Percentiles rank a stretch among this genome's conserved stretches.
phyloP scores from a whole-genome alignment of 1,284 basidiomycete species.

The Sporisorium reilianum region DNA sequence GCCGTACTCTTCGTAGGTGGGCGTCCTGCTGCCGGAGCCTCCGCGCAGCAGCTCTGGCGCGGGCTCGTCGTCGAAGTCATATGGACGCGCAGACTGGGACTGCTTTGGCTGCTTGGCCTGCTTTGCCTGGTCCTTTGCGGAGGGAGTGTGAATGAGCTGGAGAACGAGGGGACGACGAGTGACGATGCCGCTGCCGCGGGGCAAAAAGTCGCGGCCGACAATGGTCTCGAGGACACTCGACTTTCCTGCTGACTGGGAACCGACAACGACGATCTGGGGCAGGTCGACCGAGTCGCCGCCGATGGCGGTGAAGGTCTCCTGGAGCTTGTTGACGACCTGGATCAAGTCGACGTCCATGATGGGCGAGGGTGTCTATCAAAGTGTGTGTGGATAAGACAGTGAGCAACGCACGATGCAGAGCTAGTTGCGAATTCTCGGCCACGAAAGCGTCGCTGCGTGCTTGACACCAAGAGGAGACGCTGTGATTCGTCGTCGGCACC shows the following conservation, averaged over 20 bases:
- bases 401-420: background rate
- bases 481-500: background rate
- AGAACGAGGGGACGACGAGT: slow-evolving; percentile 93
- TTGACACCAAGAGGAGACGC: background rate
- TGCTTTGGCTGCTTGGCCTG: slow-evolving; percentile 27
- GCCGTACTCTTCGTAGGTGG: slow-evolving; percentile 80
- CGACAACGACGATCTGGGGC: slow-evolving; percentile 71
- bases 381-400: background rate
- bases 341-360: slow-evolving; percentile 79
- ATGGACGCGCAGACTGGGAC: slow-evolving; percentile 31
- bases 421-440: background rate
- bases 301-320: slow-evolving; percentile 72
- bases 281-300: slow-evolving; percentile 74
- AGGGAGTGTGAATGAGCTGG: slow-evolving; percentile 85
- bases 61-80: slow-evolving; percentile 31
- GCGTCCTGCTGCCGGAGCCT: slow-evolving; percentile 27
- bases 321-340: slow-evolving; percentile 93
- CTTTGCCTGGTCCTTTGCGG: slow-evolving; percentile 66
- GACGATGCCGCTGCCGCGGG: slow-evolving; percentile 92
- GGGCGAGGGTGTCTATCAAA: slow-evolving; percentile 7
- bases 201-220: slow-evolving; percentile 87
- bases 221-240: slow-evolving; percentile 77
- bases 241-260: slow-evolving; percentile 73
- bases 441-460: background rate
- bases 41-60: slow-evolving; percentile 32